These are phyloP conservation scores for Sphaerulina musiva DNA, from an alignment of 2,329 filamentous ascomycete genomes.

Conservation along the genomic window DNA sequence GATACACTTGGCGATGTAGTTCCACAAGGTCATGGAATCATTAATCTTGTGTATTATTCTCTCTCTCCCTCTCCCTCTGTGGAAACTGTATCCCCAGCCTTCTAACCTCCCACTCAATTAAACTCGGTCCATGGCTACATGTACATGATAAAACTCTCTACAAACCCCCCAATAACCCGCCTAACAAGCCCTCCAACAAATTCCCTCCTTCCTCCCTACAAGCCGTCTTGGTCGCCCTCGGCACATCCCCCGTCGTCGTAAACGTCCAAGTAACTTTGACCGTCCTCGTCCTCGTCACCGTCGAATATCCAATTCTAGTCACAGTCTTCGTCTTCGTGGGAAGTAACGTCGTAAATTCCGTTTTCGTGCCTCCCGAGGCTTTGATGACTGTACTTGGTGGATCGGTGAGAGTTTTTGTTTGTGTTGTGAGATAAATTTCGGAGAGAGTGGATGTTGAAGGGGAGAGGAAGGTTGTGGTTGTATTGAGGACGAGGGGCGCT, in stretches of 20 bases:
- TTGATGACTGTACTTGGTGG: slow-evolving; percentile 12
- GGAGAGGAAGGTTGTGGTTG: slow-evolving; percentile 19
- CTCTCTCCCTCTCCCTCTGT: no score
- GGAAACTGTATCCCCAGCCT: neutral
- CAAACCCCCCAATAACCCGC: no score
- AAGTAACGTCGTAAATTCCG: slow-evolving; percentile 1
- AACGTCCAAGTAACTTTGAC: slow-evolving; percentile 15
- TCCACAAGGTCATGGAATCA: no score
- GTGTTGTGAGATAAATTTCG: neutral
- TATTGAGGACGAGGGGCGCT: slow-evolving; percentile 20
- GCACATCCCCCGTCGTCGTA: slow-evolving; percentile 8
- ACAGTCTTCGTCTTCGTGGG: slow-evolving; percentile 8
- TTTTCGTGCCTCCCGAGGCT: neutral
- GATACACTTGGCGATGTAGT: no score
- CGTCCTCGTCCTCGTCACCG: slow-evolving; percentile 9
- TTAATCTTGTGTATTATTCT: no score
- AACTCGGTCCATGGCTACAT: neutral
- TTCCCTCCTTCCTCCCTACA: slow-evolving; percentile 15
- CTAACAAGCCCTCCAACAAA: neutral
- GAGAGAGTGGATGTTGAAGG: slow-evolving; percentile 7
- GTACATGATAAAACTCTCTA: no score
- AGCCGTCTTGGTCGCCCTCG: slow-evolving; percentile 7
- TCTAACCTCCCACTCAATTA: neutral
- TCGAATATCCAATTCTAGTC: slow-evolving; percentile 7
- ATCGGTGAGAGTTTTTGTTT: no score